Evolutionary conservation across 1,284 basidiomycete species (phyloP).

Genomic region (Puccinia coronata): DNA sequence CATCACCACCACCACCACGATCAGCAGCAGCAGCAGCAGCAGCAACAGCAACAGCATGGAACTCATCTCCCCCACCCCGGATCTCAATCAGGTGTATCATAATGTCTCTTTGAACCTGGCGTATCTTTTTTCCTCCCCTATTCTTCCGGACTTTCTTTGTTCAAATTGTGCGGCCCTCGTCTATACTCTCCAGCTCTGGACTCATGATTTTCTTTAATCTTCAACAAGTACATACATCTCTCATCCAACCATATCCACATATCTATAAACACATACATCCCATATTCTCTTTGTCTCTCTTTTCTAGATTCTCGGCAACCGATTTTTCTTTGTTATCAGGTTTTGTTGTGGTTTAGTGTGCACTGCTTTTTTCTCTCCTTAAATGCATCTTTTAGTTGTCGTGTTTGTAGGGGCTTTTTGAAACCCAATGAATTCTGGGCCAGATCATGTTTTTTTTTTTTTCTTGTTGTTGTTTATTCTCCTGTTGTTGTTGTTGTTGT

Average conservation of each 20-base stretch:
- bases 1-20: too few relatives aligned
- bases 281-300: too few relatives aligned
- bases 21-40: too few relatives aligned
- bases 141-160: neutral
- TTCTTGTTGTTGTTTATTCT: too few relatives aligned
- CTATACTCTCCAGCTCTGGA: neutral
- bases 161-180: neutral
- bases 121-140: neutral
- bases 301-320: neutral
- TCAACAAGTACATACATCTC: neutral
- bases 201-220: neutral
- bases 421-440: too few relatives aligned
- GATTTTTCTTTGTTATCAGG: neutral
- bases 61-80: neutral
- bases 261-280: neutral
- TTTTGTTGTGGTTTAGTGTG: neutral
- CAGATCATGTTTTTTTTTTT: too few relatives aligned
- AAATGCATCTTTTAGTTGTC: too few relatives aligned
- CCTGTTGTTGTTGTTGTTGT: too few relatives aligned
- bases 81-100: neutral
- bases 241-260: neutral
- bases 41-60: too few relatives aligned
- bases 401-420: too few relatives aligned
- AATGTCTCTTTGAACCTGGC: neutral
- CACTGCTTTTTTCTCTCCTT: too few relatives aligned